These are phyloP conservation scores for Evernia prunastri DNA, from an alignment of 495 filamentous ascomycete genomes.

Conservation along the genomic window DNA sequence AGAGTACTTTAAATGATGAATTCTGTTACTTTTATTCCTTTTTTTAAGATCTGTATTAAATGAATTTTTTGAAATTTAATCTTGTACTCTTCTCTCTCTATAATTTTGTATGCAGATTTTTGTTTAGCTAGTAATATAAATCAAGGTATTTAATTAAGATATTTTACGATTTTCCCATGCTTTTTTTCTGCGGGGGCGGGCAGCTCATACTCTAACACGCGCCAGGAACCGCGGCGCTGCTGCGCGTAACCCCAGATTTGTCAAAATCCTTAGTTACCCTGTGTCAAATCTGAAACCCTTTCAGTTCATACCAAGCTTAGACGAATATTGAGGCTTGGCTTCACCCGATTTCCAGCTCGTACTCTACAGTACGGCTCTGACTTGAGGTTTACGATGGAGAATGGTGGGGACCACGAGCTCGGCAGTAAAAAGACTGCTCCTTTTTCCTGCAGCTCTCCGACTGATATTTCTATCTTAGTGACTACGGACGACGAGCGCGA, in stretches of 20 bases:
- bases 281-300: background rate
- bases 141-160: too few relatives aligned
- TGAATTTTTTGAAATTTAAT: too few relatives aligned
- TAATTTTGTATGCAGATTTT: too few relatives aligned
- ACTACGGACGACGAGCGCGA: conserved; percentile 53
- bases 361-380: background rate
- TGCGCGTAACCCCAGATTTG: conserved; percentile 13
- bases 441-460: background rate
- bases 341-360: background rate
- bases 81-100: too few relatives aligned
- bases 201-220: too few relatives aligned
- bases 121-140: too few relatives aligned
- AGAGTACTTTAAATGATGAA: too few relatives aligned
- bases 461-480: conserved; percentile 23
- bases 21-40: too few relatives aligned
- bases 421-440: conserved; percentile 7
- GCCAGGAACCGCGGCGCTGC: conserved; percentile 10
- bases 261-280: background rate
- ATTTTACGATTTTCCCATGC: too few relatives aligned
- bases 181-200: too few relatives aligned
- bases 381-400: conserved; percentile 15
- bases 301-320: background rate
- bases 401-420: conserved; percentile 21
- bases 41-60: too few relatives aligned
- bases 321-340: background rate